Conservation (phyloP, 2,329 filamentous ascomycete genomes). For the Botrytis galanthina region DNA sequence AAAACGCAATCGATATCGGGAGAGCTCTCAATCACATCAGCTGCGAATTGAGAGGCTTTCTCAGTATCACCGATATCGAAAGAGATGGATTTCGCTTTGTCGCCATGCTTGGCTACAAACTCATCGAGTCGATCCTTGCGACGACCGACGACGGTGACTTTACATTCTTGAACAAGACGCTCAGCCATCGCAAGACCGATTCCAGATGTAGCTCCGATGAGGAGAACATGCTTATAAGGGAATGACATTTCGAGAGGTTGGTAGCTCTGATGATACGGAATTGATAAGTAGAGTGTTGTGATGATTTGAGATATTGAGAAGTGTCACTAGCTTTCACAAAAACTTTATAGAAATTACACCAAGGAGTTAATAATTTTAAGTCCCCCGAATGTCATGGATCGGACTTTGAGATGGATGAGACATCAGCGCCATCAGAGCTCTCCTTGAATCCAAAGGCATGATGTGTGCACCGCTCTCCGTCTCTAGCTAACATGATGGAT, state of each 20-base stretch:
- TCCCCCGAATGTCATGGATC: not conserved
- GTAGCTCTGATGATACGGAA: not conserved
- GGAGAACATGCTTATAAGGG: slow-evolving; percentile 53
- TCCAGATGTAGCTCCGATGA: slow-evolving; percentile 55
- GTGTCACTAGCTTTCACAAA: not conserved
- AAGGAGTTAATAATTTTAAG: not conserved
- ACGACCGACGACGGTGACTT: slow-evolving; percentile 54
- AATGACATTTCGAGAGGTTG: slow-evolving; percentile 45
- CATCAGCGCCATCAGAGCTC: not conserved
- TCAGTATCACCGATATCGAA: slow-evolving; percentile 21
- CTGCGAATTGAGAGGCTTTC: slow-evolving; percentile 6
- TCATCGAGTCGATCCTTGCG: slow-evolving; percentile 46
- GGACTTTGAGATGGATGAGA: not conserved
- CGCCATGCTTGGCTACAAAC: slow-evolving; percentile 35
- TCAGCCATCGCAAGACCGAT: slow-evolving; percentile 49
- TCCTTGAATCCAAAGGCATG: not conserved
- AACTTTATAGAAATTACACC: not conserved
- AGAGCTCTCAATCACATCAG: not conserved
- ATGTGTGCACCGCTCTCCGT: not conserved
- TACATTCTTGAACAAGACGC: slow-evolving; percentile 46
- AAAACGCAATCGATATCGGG: slow-evolving; percentile 37
- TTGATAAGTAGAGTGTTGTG: not conserved
- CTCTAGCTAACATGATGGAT: too few species aligned
- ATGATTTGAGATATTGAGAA: not conserved
- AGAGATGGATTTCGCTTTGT: not conserved